Base-by-base conservation (phyloP, 192 early-diverging fungal species). In the Coemansia asiatica region DNA sequence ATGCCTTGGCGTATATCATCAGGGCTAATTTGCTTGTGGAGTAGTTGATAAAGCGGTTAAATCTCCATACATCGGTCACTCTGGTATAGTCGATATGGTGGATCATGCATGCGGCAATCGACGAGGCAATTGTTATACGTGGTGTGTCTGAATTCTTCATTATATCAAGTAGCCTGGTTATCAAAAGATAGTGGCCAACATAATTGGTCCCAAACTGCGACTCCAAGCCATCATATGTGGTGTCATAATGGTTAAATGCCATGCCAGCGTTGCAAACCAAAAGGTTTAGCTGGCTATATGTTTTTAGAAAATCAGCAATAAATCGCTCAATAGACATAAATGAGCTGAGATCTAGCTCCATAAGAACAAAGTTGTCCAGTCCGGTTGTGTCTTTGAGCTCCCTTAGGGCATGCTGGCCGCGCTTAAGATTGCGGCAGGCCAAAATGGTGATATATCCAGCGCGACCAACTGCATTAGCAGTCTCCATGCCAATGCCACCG, bases 121-220 rank as follows among this genome's bases (percentile, higher is more conserved):
- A 85, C 9, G 82, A 71, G 1, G 84, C 68, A 46, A 85, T 75
- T 9, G 83, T 83, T 29, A 85, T 75, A 3, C 85, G 84, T 4
- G 83, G 83, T 9, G 71, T 62, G 1, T 44, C 47, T 1, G 84
- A 54, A 10, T 59, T 49, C 59, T 86, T 78, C 58, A 88, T 62
- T 9, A 75, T 29, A 0, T 60, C 66, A 2, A 86, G 27, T 15
- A 86, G 64, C 9, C 60, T 50, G 25, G 73, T 65, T 4, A 85
- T 82, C 23, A 88, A 62, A 50, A 80, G 57, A 25, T 83, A 86
- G 56, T 88, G 87, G 9, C 87, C 87, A 5, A 88, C 68, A 50
- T 80, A 85, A 68, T 88, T 88, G 47, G 85, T 86, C 4, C 86
- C 86, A 82, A 86, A 87, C 75, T 87, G 86, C 56, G 81, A 75